phyloP scores from a whole-genome alignment of 2,329 filamentous ascomycete genomes.

The Trichoderma arundinaceum region DNA sequence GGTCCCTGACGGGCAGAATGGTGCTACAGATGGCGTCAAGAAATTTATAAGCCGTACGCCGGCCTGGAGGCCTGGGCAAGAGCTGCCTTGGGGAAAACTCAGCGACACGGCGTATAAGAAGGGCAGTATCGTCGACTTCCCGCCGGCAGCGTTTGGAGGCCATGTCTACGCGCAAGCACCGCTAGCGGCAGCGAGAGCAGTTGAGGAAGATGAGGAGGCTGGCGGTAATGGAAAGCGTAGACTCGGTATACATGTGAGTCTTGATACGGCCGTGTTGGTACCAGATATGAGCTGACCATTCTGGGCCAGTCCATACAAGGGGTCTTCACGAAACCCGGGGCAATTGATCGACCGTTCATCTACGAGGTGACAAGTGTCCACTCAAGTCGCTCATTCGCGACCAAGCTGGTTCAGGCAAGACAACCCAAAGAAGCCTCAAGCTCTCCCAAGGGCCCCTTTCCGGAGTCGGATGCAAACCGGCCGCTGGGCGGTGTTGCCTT shows the following conservation, averaged over 20 bases:
- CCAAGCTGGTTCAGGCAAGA: conserved; percentile 54
- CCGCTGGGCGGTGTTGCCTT: conserved; percentile 54
- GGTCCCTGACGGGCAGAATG: conserved; percentile 34
- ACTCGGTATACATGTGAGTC: conserved; percentile 49
- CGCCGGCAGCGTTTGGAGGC: conserved; percentile 41
- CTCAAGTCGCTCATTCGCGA: conserved; percentile 55
- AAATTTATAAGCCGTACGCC: conserved; percentile 44
- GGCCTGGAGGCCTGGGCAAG: conserved; percentile 43
- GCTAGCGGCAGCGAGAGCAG: conserved; percentile 44
- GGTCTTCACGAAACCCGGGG: conserved; percentile 57
- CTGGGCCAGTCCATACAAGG: conserved; percentile 59
- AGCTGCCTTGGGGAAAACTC: conserved; percentile 41
- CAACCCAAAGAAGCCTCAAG: conserved; percentile 53
- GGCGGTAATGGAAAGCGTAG: conserved; percentile 31
- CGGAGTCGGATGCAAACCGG: conserved; percentile 47
- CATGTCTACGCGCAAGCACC: conserved; percentile 48
- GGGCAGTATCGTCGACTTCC: neutral
- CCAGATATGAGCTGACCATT: neutral
- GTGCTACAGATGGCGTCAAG: conserved; percentile 29
- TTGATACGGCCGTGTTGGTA: neutral
- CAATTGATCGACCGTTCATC: conserved; percentile 57
- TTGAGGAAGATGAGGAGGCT: conserved; percentile 42
- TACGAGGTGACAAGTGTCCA: conserved; percentile 55
- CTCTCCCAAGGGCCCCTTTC: conserved; percentile 46
- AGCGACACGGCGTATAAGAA: conserved; percentile 25